Conservation (phyloP, 164 flowering plant species). For the Saururus chinensis region DNA sequence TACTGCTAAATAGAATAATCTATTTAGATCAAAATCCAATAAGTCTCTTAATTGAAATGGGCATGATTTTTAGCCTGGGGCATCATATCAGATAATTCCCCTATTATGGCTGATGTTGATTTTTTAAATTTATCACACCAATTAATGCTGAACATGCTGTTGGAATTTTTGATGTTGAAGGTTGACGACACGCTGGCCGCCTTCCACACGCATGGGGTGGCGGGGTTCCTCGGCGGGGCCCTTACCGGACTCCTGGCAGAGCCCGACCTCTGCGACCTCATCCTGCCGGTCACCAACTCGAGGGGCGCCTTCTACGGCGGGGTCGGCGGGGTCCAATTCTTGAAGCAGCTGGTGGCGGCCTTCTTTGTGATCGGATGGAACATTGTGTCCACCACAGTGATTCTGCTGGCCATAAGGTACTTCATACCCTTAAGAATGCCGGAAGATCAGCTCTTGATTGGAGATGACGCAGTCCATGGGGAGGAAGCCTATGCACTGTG, state of each 20-base stretch:
- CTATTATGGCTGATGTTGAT: neutral
- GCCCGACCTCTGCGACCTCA: conserved; percentile 13
- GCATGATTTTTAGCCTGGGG: too few species aligned
- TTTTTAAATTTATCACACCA: too few species aligned
- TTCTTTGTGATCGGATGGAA: conserved; percentile 18
- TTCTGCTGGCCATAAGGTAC: conserved; percentile 12
- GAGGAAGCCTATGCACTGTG: conserved; percentile 21
- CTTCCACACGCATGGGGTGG: conserved; percentile 18
- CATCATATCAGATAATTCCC: neutral
- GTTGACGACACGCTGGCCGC: conserved; percentile 18
- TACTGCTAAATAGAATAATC: too few species aligned
- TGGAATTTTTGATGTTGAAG: neutral
- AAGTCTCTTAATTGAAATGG: too few species aligned
- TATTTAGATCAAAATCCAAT: too few species aligned
- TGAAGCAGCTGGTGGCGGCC: conserved; percentile 15
- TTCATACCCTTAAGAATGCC: conserved; percentile 20
- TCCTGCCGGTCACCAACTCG: conserved; percentile 12
- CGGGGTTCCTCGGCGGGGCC: conserved; percentile 14
- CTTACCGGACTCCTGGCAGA: conserved; percentile 17
- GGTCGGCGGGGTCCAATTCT: conserved; percentile 12
- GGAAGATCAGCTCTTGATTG: conserved; percentile 15
- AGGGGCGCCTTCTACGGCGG: conserved; percentile 21
- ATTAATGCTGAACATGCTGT: neutral
- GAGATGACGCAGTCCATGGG: conserved; percentile 18
- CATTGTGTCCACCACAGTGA: conserved; percentile 14